Percentiles rank a stretch among this genome's conserved stretches.
Evolutionary conservation across 495 filamentous ascomycete species (phyloP).

Genomic region (Penicillium chermesinum): DNA sequence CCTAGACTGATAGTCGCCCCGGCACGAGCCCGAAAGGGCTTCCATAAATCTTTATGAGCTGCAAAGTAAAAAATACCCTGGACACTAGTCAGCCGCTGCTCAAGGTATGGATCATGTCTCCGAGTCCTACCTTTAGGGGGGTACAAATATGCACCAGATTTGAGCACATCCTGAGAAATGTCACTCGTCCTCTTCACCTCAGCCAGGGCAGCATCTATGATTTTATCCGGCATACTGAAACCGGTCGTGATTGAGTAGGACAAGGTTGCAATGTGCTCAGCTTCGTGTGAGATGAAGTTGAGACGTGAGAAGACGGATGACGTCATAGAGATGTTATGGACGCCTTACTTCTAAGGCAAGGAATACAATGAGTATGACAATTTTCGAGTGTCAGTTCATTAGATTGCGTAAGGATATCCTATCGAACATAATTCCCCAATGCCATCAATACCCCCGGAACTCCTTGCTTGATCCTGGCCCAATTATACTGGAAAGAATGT

Average conservation of each 20-base stretch:
- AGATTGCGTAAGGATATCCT: no score
- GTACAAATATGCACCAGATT: slow-evolving; percentile 76
- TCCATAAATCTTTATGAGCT: slow-evolving; percentile 40
- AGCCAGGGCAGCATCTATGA: slow-evolving; percentile 37
- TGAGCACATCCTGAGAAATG: slow-evolving; percentile 57
- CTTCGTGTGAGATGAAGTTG: no score
- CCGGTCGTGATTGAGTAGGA: no score
- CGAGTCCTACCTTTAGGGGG: slow-evolving; percentile 63
- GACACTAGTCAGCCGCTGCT: background rate
- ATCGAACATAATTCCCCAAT: no score
- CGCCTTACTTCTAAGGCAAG: no score
- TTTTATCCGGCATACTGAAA: slow-evolving; percentile 36
- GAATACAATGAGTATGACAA: no score
- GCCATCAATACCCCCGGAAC: no score
- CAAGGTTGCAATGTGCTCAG: no score
- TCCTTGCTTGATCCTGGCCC: no score
- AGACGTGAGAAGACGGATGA: background rate
- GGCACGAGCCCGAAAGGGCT: slow-evolving; percentile 66
- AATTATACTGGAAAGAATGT: background rate
- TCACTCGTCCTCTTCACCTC: slow-evolving; percentile 37
- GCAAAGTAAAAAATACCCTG: slow-evolving; percentile 77
- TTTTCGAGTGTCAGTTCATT: no score
- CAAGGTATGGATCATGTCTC: slow-evolving; percentile 2
- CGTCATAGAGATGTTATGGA: background rate
- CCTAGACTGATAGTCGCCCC: slow-evolving; percentile 66